Percentiles rank a stretch among this genome's conserved stretches.
phyloP scores from a whole-genome alignment of 371 early-diverging fungal species.

The Mucor sp. region DNA sequence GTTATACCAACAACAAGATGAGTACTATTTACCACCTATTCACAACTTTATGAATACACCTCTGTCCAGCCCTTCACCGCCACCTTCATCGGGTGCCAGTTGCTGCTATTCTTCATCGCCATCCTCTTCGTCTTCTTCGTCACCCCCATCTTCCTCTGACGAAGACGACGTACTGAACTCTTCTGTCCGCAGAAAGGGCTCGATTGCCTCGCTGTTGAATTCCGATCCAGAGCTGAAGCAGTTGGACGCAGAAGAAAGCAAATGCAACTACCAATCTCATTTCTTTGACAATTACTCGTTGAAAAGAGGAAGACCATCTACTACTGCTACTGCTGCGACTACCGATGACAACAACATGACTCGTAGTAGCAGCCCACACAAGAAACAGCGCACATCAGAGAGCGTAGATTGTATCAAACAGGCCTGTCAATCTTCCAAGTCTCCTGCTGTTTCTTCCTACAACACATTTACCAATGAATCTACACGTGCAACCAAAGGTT shows the following conservation, averaged over 20 bases:
- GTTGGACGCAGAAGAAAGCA: conserved; percentile 21
- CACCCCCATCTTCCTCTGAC: conserved; percentile 14
- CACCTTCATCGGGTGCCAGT: background rate
- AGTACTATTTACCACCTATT: conserved; percentile 35
- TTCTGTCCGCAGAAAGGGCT: conserved; percentile 34
- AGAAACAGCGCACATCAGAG: background rate
- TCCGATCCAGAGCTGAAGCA: conserved; percentile 28
- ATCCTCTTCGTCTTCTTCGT: conserved; percentile 17
- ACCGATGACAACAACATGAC: background rate
- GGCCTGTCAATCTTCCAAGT: conserved; percentile 18
- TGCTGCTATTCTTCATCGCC: conserved; percentile 16
- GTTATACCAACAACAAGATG: conserved; percentile 14
- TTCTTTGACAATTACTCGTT: conserved; percentile 15
- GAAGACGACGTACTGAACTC: conserved; percentile 15
- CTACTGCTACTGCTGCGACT: background rate
- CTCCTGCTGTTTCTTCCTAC: background rate
- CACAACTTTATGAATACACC: conserved; percentile 26
- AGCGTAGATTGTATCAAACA: background rate
- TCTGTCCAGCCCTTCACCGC: conserved; percentile 25
- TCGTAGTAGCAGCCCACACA: background rate
- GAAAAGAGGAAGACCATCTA: conserved; percentile 29
- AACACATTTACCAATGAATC: background rate
- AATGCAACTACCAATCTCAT: conserved; percentile 19
- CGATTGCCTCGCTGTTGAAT: conserved; percentile 50
- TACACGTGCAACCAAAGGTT: conserved; percentile 45